phyloP scores from a whole-genome alignment of 2,329 filamentous ascomycete species.

The Metarhizium sp. region DNA sequence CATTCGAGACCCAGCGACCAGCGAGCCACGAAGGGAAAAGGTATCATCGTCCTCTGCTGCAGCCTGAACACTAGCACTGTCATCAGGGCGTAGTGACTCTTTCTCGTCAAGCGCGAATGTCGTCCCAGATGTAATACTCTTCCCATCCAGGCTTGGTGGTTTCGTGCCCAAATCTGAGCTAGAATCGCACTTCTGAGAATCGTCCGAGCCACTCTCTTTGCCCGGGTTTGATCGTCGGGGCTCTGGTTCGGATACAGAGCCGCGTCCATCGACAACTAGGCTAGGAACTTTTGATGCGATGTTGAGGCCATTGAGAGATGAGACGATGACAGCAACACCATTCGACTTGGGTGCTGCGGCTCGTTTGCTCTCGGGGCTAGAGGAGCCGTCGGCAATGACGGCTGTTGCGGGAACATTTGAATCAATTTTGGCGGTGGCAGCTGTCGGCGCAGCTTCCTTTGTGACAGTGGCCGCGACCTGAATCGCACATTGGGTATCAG shows the following conservation, averaged over 20 bases:
- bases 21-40: conserved; percentile 66
- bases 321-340: conserved; percentile 16
- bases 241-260: conserved; percentile 26
- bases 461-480: conserved; percentile 40
- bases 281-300: conserved; percentile 24
- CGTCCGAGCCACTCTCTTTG: conserved; percentile 42
- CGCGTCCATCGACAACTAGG: conserved; percentile 41
- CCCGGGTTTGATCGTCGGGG: conserved; percentile 18
- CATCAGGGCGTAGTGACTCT: conserved; percentile 86
- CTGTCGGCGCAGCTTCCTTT: conserved; percentile 13
- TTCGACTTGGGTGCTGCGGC: conserved; percentile 10
- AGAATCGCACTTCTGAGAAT: conserved; percentile 51
- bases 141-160: conserved; percentile 82
- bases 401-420: conserved; percentile 9
- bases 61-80: conserved; percentile 85
- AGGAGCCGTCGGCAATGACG: conserved; percentile 8
- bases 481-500: conserved; percentile 1
- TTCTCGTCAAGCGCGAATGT: conserved; percentile 97
- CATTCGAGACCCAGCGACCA: conserved; percentile 66
- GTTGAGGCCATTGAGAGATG: conserved; percentile 20
- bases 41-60: conserved; percentile 84
- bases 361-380: conserved; percentile 10
- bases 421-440: conserved; percentile 4
- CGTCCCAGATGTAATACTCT: conserved; percentile 87
- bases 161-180: conserved; percentile 63